phyloP scores from a whole-genome alignment of 1,284 basidiomycete genomes.

The Pisolithus thermaeus region DNA sequence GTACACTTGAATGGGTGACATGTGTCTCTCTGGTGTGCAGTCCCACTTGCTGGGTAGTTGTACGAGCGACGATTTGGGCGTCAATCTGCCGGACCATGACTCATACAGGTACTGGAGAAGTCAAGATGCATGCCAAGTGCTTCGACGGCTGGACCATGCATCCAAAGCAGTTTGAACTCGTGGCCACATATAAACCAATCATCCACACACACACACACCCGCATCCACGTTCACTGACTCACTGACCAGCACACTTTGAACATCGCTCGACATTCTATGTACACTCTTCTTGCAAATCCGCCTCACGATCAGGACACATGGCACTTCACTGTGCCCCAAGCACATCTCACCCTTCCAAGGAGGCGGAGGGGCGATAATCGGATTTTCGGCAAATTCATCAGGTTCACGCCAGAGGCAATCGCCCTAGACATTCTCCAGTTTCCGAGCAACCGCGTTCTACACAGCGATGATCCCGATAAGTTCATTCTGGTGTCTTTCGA shows the following conservation, averaged over 20 bases:
- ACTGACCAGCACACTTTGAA: background rate
- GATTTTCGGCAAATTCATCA: conserved; percentile 44
- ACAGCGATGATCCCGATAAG: conserved; percentile 47
- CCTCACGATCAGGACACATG: conserved; percentile 45
- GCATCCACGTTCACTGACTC: background rate
- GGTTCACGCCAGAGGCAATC: conserved; percentile 44
- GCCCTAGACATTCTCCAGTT: conserved; percentile 43
- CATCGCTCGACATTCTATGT: conserved; percentile 9
- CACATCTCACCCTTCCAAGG: conserved; percentile 21
- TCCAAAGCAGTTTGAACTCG: conserved; percentile 1
- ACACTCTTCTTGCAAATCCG: conserved; percentile 38
- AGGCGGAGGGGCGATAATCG: conserved; percentile 17
- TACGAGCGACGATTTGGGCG: conserved; percentile 1
- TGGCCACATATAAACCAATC: background rate
- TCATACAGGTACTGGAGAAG: conserved; percentile 2
- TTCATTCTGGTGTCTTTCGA: conserved; percentile 53
- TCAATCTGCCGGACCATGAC: conserved; percentile 9
- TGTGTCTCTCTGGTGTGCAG: conserved; percentile 13
- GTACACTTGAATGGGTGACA: conserved; percentile 27
- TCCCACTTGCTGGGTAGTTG: background rate
- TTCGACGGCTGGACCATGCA: background rate
- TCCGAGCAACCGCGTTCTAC: conserved; percentile 52
- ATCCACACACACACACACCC: no score
- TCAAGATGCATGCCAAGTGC: background rate
- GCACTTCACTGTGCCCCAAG: conserved; percentile 38